Evolutionary conservation across 768 basidiomycete species (phyloP), one percentile per base, ranked within the genome.

Genomic region (Brasilioporus rufonigricans): DNA sequence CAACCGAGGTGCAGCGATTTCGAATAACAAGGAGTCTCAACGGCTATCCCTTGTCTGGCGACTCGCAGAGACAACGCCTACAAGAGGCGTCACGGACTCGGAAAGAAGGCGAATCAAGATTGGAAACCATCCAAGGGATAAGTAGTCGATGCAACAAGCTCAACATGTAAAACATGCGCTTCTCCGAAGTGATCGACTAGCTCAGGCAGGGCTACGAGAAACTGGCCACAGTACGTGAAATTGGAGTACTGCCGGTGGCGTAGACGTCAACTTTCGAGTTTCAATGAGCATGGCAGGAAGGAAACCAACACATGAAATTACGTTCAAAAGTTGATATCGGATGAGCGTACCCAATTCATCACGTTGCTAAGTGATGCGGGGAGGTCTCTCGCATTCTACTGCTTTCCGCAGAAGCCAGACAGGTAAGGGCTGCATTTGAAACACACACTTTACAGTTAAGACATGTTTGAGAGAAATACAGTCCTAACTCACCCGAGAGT

Each of bases 131-230:
- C 19, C 26, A 18, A 23, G 55, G 24, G 18, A 23, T 11, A 45
- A 69, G 9, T 11, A 33, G 72, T 44, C 73, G 56, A 4, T 66
- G 71, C 73, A 50, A 69, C 63, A 3, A 43, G 27, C 60, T 62
- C 44, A n/a, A n/a, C 19, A 70, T 66, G 13, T 8, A 13, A 23
- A 38, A 73, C 66, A 43, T 8, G 66, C 58, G 27, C 5, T 29
- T 29, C 27, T 57, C 81, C 80, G 47, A 79, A 78, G 56, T 82
- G 83, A 58, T 78, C 77, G 49, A 82, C n/a, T n/a, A n/a, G n/a
- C n/a, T n/a, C 69, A 16, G 5, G 3, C 19, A 81, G 72, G 36
- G 80, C 77, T 6, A 73, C 61, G 29, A 80, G 74, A 21, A 69
- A 64, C 41, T 73, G 67, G 39, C 75, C 76, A 59, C 81, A 81